A percentile compares a stretch with the other conserved stretches of the same genome.
phyloP scores from a whole-genome alignment of 371 early-diverging fungal genomes.

The Parasitella parasitica region DNA sequence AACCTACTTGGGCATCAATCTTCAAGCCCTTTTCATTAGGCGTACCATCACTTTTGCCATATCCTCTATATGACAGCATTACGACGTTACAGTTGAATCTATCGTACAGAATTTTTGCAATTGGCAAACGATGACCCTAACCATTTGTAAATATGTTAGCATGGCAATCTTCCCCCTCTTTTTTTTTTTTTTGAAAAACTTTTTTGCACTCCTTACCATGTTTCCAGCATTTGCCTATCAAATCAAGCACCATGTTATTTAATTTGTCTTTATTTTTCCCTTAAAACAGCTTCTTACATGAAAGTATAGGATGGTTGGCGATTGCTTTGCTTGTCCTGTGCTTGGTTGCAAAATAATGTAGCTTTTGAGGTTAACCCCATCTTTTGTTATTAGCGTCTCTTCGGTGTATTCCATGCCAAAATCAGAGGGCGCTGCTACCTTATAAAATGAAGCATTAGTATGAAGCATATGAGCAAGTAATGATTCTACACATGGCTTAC shows the following conservation, averaged over 20 bases:
- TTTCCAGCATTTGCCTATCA: conserved; percentile 92
- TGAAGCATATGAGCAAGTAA: background rate
- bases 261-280: background rate
- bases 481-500: conserved; percentile 32
- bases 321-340: conserved; percentile 52
- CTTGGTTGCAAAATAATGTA: conserved; percentile 72
- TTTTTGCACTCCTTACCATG: conserved; percentile 57
- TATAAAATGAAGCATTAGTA: background rate
- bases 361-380: conserved; percentile 76
- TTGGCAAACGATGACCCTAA: conserved; percentile 88
- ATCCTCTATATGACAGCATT: conserved; percentile 95
- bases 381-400: conserved; percentile 75
- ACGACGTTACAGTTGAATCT: conserved; percentile 79
- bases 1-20: conserved; percentile 78
- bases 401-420: conserved; percentile 72
- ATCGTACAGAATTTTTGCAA: conserved; percentile 72
- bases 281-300: conserved; percentile 59
- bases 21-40: conserved; percentile 85
- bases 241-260: background rate
- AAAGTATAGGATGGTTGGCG: conserved; percentile 81
- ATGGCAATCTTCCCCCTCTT: background rate
- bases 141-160: background rate
- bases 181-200: too few relatives aligned
- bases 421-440: conserved; percentile 77
- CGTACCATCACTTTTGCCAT: conserved; percentile 87